Base-by-base conservation (phyloP, 2,329 filamentous ascomycete species). In the Catunica adiposa region DNA sequence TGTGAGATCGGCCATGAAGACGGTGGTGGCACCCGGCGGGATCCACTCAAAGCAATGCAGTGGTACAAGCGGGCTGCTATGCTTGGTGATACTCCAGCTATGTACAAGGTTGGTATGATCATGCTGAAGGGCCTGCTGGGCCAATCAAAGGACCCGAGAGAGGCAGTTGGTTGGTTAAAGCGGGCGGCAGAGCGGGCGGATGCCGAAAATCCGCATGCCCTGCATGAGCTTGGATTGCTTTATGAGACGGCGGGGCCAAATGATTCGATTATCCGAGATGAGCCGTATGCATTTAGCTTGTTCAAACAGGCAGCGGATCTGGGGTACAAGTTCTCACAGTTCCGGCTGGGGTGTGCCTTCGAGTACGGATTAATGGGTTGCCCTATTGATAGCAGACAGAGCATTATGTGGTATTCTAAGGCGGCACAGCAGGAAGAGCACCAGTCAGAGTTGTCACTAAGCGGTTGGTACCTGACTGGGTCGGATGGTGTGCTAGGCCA, bases 61-160 rank as follows among this genome's bases (percentile, higher is more conserved):
- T 98, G 92, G 92, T 98, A 98, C 69, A 89, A 90, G 66, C 85
- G 89, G 46, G 89, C 92, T 5, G 90, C 92, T 9, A 84, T 84
- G 11, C 74, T 97, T 2, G 90, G 92, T 2, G 90, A 98, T 64
- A 84, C 85, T 1, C 86, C 90, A 0, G 92, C 89, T 29, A 94
- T 97, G 88, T 98, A 96, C 73, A 98, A 98, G 69, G 82, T 97
- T 69, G 92, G 92, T 58, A 94, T 96, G 83, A 94, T 98, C 61
- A 73, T 87, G 59, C 78, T 97, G 55, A 97, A 97, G 68, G 92
- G 90, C 9, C 74, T 97, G 26, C 77, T 98, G n/a, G 89, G 89
- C 3, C 89, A 97, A 66, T 78, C 76, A 23, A 80, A 75, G 64
- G 94, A 94, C 64, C 79, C 87, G 2, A 78, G 84, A 46, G 92